Base-by-base conservation (phyloP, 495 filamentous ascomycete genomes). In the Aspergillus kassunensis region DNA sequence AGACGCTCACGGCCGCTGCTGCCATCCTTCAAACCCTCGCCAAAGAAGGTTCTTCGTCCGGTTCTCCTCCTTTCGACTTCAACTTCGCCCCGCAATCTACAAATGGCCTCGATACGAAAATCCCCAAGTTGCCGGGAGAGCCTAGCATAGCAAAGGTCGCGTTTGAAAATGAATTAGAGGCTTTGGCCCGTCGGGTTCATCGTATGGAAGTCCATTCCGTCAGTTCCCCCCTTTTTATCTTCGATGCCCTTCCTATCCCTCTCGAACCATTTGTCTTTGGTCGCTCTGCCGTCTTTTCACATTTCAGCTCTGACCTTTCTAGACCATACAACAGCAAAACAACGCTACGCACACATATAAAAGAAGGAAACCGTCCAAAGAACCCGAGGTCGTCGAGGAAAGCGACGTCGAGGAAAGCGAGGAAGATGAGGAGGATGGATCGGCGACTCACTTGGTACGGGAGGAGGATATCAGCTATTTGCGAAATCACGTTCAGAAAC, bases 401-500 rank as follows among this genome's bases (percentile, higher is more conserved):
- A 62, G 69, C 36, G 64, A 70, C 52, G 64, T 64, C 12, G 68
- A 75, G 45, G 75, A 75, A 39, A 66, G 59, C 48, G 67, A 73
- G 24, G 65, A 73, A 8, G 70, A 72, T 44, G 73, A 74, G 18
- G 73, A 77, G 40, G 33, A 41, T 12, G 66, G 61, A 6, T 56
- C 65, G 11, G 56, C 66, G 16, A 71, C 71, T 31, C 71, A 71
- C 25, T 61, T 72, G 24, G 75, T 87, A 44, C 84, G 80, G 41
- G 83, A 88, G 54, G 83, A 86, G 57, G 84, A 87, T 42, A 82
- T 90, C 34, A 82, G 80, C 57, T 81, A 80, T 24, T 76, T 90
- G 37, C 82, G 80, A 33, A 86, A 89, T 51, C 84, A 89, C 66
- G 85, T 90, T 35, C 81, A 89, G 54, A 85, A 88, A 56, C 87